phyloP scores from a whole-genome alignment of 208 protist genomes.

The Porcisia deanei region DNA sequence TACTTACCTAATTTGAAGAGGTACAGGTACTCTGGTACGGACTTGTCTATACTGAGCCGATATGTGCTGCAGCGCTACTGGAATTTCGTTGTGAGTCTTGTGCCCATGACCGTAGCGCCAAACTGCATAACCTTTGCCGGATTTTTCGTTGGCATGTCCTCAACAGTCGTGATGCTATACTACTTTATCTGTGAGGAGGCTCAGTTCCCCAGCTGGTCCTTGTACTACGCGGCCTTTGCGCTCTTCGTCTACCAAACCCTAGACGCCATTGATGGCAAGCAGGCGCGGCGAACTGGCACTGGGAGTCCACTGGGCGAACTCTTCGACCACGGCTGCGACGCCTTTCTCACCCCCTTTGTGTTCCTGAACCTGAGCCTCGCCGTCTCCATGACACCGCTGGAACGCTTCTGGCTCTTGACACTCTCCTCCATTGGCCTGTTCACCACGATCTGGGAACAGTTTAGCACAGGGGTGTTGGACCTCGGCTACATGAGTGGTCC shows the following conservation, averaged over 20 bases:
- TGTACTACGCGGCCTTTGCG: slow-evolving; percentile 63
- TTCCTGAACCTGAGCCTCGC: slow-evolving; percentile 59
- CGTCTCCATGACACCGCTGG: slow-evolving; percentile 35
- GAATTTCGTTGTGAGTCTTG: slow-evolving; percentile 81
- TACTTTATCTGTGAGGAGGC: slow-evolving; percentile 52
- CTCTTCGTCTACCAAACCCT: slow-evolving; percentile 94
- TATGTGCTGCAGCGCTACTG: slow-evolving; percentile 87
- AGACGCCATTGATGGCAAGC: slow-evolving; percentile 96
- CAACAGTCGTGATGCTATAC: slow-evolving; percentile 57
- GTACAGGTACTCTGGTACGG: slow-evolving; percentile 83
- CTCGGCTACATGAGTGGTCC: slow-evolving; percentile 90
- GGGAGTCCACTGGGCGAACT: slow-evolving; percentile 94
- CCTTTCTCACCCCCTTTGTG: slow-evolving; percentile 82
- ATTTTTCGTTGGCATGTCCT: slow-evolving; percentile 78
- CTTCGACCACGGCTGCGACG: slow-evolving; percentile 97
- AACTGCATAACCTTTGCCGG: slow-evolving; percentile 89
- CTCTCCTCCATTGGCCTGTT: slow-evolving; percentile 68
- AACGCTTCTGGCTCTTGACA: slow-evolving; percentile 53
- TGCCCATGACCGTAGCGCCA: slow-evolving; percentile 89
- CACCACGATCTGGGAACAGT: slow-evolving; percentile 89
- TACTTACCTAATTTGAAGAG: slow-evolving; percentile 74
- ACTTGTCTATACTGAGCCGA: slow-evolving; percentile 69
- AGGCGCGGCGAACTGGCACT: slow-evolving; percentile 91
- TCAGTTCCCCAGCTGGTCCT: slow-evolving; percentile 88
- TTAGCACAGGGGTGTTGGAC: slow-evolving; percentile 89